Conservation (phyloP, 352 stramenopile species). For the Globisporangium takayamanum region DNA sequence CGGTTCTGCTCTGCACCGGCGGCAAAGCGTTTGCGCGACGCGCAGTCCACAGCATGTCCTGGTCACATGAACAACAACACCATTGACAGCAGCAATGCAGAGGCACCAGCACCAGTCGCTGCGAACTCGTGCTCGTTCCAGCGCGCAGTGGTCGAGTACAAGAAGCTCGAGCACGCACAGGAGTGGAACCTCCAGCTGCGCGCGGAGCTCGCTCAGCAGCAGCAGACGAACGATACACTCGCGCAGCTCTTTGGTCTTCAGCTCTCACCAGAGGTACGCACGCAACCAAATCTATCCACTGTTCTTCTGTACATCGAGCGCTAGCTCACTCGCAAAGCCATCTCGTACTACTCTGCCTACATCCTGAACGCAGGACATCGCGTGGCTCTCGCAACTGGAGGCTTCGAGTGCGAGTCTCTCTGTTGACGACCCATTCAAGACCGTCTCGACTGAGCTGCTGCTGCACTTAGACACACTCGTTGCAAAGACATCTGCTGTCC, state of each 20-base stretch:
- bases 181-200: slow-evolving; percentile 3
- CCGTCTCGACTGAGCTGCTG: background rate
- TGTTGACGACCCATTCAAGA: too few relatives aligned
- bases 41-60: background rate
- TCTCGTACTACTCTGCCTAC: too few relatives aligned
- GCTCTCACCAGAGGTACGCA: background rate
- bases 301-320: too few relatives aligned
- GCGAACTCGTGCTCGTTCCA: background rate
- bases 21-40: background rate
- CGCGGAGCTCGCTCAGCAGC: background rate
- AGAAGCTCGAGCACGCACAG: background rate
- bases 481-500: background rate
- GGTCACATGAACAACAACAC: background rate
- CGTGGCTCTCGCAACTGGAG: background rate
- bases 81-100: background rate
- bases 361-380: background rate
- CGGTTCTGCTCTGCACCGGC: background rate
- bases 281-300: too few relatives aligned
- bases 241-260: slow-evolving; percentile 2
- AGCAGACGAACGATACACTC: background rate
- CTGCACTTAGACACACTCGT: background rate
- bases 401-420: background rate
- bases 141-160: background rate
- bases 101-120: background rate
- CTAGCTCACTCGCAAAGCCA: too few relatives aligned